These are phyloP conservation scores for Hypoxylon lenormandii DNA, from an alignment of 495 filamentous ascomycete genomes.

Conservation along the genomic window DNA sequence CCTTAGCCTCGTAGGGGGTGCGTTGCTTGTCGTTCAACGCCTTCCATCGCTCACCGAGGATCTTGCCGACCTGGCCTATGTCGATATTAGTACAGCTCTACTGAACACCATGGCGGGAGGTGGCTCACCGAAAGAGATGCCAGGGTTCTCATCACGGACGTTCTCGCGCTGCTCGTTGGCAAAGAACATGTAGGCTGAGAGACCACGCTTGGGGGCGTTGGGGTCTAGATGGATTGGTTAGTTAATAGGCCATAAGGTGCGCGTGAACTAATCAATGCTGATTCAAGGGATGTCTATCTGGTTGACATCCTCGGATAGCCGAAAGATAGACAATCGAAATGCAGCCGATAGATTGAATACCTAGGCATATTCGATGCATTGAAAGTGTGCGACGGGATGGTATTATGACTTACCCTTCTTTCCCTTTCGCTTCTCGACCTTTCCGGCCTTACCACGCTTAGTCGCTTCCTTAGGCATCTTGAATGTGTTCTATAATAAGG, in stretches of 20 bases:
- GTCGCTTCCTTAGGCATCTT: constrained; percentile 64
- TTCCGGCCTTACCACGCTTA: constrained; percentile 59
- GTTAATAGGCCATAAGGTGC: background rate
- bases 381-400: constrained; percentile 2
- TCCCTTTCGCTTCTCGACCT: constrained; percentile 58
- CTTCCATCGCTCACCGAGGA: constrained; percentile 98
- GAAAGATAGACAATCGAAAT: background rate
- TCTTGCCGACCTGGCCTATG: constrained; percentile 93
- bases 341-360: background rate
- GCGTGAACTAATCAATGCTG: background rate
- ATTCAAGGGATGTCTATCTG: background rate
- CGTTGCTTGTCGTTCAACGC: constrained; percentile 87
- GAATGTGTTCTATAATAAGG: constrained; percentile 37
- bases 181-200: constrained; percentile 99
- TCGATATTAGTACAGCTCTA: constrained; percentile 14
- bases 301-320: background rate
- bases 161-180: constrained; percentile 99
- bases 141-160: constrained; percentile 97
- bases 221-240: constrained; percentile 72
- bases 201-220: constrained; percentile 98
- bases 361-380: background rate
- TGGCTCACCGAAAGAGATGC: constrained; percentile 89
- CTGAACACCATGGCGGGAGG: background rate
- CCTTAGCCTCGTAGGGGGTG: constrained; percentile 93
- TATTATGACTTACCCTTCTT: constrained; percentile 62